phyloP scores from a whole-genome alignment of 352 stramenopile genomes.

The Phytopythium oedochilum region DNA sequence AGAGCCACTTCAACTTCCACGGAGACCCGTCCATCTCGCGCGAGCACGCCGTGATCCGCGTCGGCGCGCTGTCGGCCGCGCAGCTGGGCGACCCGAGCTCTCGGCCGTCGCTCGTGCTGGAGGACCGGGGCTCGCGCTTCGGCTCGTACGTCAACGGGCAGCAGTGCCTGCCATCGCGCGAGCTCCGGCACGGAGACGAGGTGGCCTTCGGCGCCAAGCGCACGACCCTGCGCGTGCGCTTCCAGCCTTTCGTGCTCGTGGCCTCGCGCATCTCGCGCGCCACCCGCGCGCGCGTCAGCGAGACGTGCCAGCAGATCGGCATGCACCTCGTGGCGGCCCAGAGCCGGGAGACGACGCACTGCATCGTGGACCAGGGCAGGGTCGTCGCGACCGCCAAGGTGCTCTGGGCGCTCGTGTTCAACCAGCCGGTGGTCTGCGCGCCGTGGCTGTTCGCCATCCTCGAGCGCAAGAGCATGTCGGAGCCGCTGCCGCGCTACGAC shows the following conservation, averaged over 20 bases:
- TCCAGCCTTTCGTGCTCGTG: conserved; percentile 78
- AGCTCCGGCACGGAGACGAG: conserved; percentile 59
- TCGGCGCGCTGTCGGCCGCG: conserved; percentile 52
- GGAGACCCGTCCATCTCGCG: conserved; percentile 80
- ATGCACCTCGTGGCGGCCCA: conserved; percentile 69
- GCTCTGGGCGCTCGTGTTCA: conserved; percentile 83
- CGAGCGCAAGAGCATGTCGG: conserved; percentile 63
- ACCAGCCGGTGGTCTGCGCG: conserved; percentile 77
- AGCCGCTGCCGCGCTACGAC: conserved; percentile 71
- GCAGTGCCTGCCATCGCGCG: conserved; percentile 40
- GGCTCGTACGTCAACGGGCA: conserved; percentile 85
- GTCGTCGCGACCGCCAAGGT: conserved; percentile 85
- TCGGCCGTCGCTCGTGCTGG: conserved; percentile 61
- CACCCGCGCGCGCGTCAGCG: conserved; percentile 57
- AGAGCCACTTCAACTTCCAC: conserved; percentile 84
- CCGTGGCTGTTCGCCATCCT: conserved; percentile 79
- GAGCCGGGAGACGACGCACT: conserved; percentile 72
- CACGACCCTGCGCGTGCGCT: conserved; percentile 75
- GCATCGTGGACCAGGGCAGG: conserved; percentile 78
- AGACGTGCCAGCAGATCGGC: conserved; percentile 72
- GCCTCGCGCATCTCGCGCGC: conserved; percentile 61
- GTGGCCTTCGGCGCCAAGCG: conserved; percentile 84
- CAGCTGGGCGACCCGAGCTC: conserved; percentile 54
- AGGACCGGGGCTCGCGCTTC: conserved; percentile 82
- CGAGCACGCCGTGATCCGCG: conserved; percentile 66